Base-by-base conservation (phyloP, 768 basidiomycete species). In the Candolleomyces efflorescens region DNA sequence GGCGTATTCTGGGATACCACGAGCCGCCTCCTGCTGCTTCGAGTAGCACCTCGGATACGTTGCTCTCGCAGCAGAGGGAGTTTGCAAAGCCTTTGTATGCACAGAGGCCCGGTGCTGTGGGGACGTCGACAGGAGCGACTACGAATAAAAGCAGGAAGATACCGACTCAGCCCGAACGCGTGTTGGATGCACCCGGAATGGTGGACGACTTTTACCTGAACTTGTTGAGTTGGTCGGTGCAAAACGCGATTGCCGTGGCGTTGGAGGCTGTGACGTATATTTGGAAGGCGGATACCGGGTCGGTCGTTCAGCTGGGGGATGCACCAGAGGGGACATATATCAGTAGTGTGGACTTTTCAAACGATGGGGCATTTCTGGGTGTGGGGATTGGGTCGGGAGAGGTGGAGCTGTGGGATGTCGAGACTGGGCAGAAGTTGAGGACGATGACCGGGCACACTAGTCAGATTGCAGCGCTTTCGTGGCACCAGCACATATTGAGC, bases 151-250 rank as follows among this genome's bases (percentile, higher is more conserved):
- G 87, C 5, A 82, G 96, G 18, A 87, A 89, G 63, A 92, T 98
- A 54, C 82, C 94, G 0, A 90, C 90, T 0, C 84, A 86, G 22
- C 92, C 96, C 0, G 91, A 96, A 64, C 83, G 94, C n/a, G 94
- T 98, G 7, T 80, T 99, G 10, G 97, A 98, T 64, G 96, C 96
- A 0, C 94, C 94, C 0, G 92, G 92, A 5, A 87, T 91, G 80
- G 80, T 86, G 10, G 94, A 98, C 63, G 97, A 99, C 71, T 99
- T 96, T 71, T 99, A 99, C 68, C 84, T 99, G 67, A 99, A 98
- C 70, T 78, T 99, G 53, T 70, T 98, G 53, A 82, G 87, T 17
- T 99, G 97, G 97, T 90, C 89, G 37, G 81, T 80, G 43, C 82
- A 83, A 62, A 98, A 98, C 70, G 75, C 86, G 24, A 85, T 99